Base-by-base conservation (phyloP, 768 basidiomycete species). In the Trametes punicea region DNA sequence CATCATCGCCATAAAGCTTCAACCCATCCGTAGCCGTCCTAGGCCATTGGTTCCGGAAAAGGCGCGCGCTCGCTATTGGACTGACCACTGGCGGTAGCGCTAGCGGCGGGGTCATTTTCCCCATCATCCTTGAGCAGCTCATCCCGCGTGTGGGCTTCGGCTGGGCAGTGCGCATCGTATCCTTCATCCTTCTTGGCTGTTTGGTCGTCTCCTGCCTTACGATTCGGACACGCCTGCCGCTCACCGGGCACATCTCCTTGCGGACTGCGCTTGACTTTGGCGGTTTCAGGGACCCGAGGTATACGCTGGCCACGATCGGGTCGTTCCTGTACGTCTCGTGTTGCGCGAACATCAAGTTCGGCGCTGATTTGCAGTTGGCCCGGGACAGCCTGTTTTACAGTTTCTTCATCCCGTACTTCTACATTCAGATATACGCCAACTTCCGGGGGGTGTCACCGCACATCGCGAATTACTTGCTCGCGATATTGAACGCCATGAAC, bases 91-190 rank as follows among this genome's bases (percentile, higher is more conserved):
- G 71, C 21, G 75, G 76, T 6, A 53, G 64, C 29, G 78, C 79
- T 30, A 36, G 78, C 34, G 81, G 82, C 18, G 81, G 79, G 4
- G 74, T 79, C 51, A 46, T 81, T 11, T 79, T 79, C 61, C 82
- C 82, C 4, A 72, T 82, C 44, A 70, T 83, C 55, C 70, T 82
- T 2, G 79, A 81, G 59, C 76, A 76, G 50, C 67, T 82, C 49
- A 61, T 68, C 27, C 50, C 61, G 3, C 30, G 25, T 7, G 38
- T 69, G 38, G 68, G 67, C 0, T 70, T 70, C 47, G 58, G 60
- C 4, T 71, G 69, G 69, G 69, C 71, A 10, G 67, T 70, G 15
- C 67, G 71, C 26, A 59, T 67, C 23, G 55, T 62, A 15, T 68
- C 67, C 15, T 69, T 73, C 51, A 46, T 71, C 18, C 64, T 64